These are phyloP conservation scores for Tuber umbilicatum DNA, from an alignment of 495 filamentous ascomycete genomes.

Conservation along the genomic window DNA sequence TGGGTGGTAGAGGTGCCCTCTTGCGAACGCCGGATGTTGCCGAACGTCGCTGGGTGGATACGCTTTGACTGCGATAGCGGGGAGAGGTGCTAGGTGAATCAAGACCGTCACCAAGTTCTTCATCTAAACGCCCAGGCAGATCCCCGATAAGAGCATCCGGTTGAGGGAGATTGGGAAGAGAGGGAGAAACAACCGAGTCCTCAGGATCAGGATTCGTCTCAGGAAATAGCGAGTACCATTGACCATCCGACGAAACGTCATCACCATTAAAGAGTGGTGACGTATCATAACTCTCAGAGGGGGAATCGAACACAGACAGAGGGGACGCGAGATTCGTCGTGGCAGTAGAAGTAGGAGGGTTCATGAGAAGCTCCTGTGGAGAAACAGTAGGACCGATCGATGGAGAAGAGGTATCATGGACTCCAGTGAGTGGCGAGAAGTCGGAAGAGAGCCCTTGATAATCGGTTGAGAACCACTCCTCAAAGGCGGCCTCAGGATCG, in stretches of 20 bases:
- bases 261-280: slow-evolving; percentile 61
- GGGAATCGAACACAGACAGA: slow-evolving; percentile 66
- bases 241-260: slow-evolving; percentile 44
- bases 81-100: slow-evolving; percentile 46
- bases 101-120: slow-evolving; percentile 44
- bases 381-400: slow-evolving; percentile 61
- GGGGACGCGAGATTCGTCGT: slow-evolving; percentile 84
- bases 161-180: slow-evolving; percentile 44
- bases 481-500: slow-evolving; percentile 48
- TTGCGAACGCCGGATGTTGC: slow-evolving; percentile 66
- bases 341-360: slow-evolving; percentile 73
- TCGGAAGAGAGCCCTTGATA: slow-evolving; percentile 44
- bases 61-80: slow-evolving; percentile 47
- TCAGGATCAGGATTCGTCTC: slow-evolving; percentile 45
- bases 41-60: slow-evolving; percentile 55
- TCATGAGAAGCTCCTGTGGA: slow-evolving; percentile 72
- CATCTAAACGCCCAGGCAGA: slow-evolving; percentile 39
- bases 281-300: slow-evolving; percentile 63
- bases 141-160: slow-evolving; percentile 43
- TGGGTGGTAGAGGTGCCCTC: slow-evolving; percentile 73
- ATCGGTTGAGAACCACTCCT: slow-evolving; percentile 47
- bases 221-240: slow-evolving; percentile 66
- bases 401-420: slow-evolving; percentile 47
- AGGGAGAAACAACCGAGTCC: slow-evolving; percentile 41
- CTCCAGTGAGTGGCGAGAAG: slow-evolving; percentile 30